These are phyloP conservation scores for Metarhizium sp. DNA, from an alignment of 2,329 filamentous ascomycete species.

Conservation along the genomic window DNA sequence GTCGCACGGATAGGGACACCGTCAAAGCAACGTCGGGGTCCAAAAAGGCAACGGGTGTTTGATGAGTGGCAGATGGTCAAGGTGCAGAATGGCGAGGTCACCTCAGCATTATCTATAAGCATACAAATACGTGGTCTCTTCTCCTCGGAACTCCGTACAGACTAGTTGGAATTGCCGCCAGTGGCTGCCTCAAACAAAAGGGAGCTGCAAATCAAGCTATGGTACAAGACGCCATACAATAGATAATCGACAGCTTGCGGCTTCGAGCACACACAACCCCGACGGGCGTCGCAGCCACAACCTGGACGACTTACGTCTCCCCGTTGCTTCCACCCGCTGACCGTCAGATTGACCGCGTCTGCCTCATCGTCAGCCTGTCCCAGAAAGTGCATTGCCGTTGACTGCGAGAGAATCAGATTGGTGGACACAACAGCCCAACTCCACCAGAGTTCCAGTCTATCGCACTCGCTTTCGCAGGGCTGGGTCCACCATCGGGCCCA, in stretches of 20 bases:
- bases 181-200: too few relatives aligned
- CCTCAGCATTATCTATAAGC: background rate
- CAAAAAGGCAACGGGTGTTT: background rate
- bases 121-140: background rate
- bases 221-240: too few relatives aligned
- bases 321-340: background rate
- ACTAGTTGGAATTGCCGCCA: too few relatives aligned
- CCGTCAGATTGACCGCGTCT: background rate
- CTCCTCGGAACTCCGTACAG: background rate
- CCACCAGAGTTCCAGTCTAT: background rate
- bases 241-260: too few relatives aligned
- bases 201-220: too few relatives aligned
- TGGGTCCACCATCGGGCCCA: background rate
- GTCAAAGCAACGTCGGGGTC: background rate
- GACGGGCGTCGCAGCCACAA: conserved; percentile 1
- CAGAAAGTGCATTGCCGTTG: background rate
- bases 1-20: too few relatives aligned
- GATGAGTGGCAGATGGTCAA: background rate
- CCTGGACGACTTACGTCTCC: background rate
- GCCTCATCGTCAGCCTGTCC: conserved; percentile 2
- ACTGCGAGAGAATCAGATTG: background rate
- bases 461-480: background rate
- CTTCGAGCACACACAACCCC: too few relatives aligned
- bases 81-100: background rate
- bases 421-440: background rate